These are phyloP conservation scores for Abrus pulchellus DNA, from an alignment of 306 rosid genomes.

Conservation along the genomic window DNA sequence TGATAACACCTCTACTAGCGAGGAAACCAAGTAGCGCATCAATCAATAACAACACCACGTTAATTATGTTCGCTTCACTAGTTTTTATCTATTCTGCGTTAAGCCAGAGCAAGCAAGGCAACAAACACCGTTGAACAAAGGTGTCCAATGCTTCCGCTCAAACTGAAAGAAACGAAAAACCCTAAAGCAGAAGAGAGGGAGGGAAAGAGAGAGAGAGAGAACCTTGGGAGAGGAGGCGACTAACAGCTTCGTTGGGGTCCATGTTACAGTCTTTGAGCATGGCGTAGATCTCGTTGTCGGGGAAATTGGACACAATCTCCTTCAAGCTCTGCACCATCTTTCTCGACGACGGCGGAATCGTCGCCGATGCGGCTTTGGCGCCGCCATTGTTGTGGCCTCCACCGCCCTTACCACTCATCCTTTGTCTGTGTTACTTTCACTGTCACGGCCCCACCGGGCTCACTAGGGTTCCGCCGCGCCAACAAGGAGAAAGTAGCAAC, in stretches of 20 bases:
- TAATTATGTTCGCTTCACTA: not conserved
- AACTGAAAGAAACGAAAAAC: not conserved
- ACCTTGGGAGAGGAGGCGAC: constrained; percentile 99
- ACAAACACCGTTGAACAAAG: not conserved
- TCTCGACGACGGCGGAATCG: constrained; percentile 78
- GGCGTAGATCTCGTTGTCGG: constrained; percentile 96
- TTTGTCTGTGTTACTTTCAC: not conserved
- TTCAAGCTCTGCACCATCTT: constrained; percentile 95
- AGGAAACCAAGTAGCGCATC: not conserved
- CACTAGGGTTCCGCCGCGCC: constrained; percentile 47
- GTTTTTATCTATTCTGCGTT: not conserved
- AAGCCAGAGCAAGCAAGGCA: not conserved
- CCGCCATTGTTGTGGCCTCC: constrained; percentile 43
- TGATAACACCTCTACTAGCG: not conserved
- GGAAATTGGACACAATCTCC: constrained; percentile 86
- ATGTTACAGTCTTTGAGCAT: constrained; percentile 94
- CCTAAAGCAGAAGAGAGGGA: not conserved
- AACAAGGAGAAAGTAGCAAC: constrained; percentile 3
- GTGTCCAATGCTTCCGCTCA: not conserved
- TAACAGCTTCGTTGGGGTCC: constrained; percentile 99
- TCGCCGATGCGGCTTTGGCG: constrained; percentile 55
- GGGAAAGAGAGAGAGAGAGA: constrained; percentile 60
- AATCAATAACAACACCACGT: not conserved
- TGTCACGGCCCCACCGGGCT: not conserved
- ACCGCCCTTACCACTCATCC: constrained; percentile 79